Conservation (phyloP, 2,329 filamentous ascomycete species). For the Ilyonectria sp. region DNA sequence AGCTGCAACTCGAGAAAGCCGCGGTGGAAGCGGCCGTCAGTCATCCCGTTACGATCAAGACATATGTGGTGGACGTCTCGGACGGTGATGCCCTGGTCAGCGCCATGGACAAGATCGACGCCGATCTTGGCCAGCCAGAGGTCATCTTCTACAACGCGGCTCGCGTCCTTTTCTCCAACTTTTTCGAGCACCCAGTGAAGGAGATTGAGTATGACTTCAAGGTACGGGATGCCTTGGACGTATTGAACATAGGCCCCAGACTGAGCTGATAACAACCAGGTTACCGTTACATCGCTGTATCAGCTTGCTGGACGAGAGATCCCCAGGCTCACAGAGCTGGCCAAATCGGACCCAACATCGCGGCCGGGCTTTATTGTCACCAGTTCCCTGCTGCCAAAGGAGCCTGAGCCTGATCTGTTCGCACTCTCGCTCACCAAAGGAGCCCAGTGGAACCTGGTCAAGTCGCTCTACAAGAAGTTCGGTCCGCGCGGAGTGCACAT, state of each 20-base stretch:
- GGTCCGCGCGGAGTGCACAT: neutral
- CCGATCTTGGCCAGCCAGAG: conserved; percentile 1
- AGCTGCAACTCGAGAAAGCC: neutral
- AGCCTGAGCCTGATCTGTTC: conserved; percentile 1
- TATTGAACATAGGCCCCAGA: neutral
- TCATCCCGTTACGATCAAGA: conserved; percentile 2
- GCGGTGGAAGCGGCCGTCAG: neutral
- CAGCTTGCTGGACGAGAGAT: conserved; percentile 7
- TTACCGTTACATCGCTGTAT: conserved; percentile 4
- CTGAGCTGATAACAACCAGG: neutral
- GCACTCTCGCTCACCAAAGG: neutral
- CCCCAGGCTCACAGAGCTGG: neutral
- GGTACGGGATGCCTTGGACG: neutral
- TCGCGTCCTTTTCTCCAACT: neutral
- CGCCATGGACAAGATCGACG: neutral
- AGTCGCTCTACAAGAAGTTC: conserved; percentile 1
- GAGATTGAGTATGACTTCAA: conserved; percentile 8
- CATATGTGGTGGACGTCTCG: conserved; percentile 6
- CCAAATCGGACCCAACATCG: neutral
- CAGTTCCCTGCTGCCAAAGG: neutral
- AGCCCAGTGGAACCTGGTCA: conserved; percentile 9
- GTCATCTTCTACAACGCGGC: conserved; percentile 8
- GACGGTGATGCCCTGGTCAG: conserved; percentile 5
- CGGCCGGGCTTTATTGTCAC: neutral
- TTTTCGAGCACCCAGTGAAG: conserved; percentile 2